phyloP scores from a whole-genome alignment of 768 basidiomycete species.

The Podaxis sp. region DNA sequence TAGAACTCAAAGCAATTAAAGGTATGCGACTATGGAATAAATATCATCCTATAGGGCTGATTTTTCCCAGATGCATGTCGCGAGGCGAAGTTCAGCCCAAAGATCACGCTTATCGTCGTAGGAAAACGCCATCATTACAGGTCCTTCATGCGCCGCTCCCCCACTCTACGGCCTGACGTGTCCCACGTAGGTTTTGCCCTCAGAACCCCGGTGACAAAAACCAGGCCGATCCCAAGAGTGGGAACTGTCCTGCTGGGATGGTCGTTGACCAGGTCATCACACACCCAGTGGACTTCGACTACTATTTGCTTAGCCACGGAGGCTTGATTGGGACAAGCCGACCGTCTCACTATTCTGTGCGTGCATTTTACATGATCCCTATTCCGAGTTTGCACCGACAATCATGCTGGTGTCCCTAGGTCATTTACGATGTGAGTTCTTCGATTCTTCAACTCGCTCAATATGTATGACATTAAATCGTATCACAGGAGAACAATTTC shows the following conservation, averaged over 20 bases:
- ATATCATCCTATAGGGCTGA: background rate
- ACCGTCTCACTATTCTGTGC: conserved; percentile 47
- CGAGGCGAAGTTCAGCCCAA: conserved; percentile 52
- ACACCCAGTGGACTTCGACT: conserved; percentile 77
- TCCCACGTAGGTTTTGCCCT: conserved; percentile 31
- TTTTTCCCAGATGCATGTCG: conserved; percentile 55
- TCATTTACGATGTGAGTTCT: conserved; percentile 42
- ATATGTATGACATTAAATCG: background rate
- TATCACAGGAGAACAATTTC: conserved; percentile 51
- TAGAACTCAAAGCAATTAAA: conserved; percentile 60
- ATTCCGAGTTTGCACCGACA: background rate
- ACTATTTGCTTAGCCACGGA: conserved; percentile 75
- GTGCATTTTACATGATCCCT: conserved; percentile 17
- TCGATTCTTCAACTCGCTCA: background rate
- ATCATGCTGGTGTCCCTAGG: conserved; percentile 24
- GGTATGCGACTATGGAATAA: conserved; percentile 33
- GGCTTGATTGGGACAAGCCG: conserved; percentile 76
- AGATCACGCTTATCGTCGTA: conserved; percentile 79
- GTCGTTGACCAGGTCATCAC: conserved; percentile 73
- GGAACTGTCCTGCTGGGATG: conserved; percentile 79
- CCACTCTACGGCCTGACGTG: background rate
- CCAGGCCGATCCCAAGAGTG: conserved; percentile 51
- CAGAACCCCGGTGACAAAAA: conserved; percentile 29
- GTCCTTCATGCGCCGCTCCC: conserved; percentile 14
- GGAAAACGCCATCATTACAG: conserved; percentile 75